Base-by-base conservation (phyloP, 2,329 filamentous ascomycete genomes). In the Colletotrichum aenigma region DNA sequence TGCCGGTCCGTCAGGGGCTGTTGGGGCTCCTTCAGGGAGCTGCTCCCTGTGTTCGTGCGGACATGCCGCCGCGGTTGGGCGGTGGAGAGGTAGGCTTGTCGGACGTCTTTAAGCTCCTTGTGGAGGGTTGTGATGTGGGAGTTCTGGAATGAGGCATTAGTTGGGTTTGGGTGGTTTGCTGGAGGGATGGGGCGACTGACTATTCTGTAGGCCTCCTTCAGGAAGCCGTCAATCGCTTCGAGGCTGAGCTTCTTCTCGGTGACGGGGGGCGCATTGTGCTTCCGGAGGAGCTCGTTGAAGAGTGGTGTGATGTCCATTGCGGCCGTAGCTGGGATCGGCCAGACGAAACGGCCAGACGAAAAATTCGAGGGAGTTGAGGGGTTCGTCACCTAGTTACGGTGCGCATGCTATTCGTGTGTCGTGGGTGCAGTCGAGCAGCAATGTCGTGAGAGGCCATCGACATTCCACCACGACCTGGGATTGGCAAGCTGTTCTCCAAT, bases 171-270 rank as follows among this genome's bases (percentile, higher is more conserved):
- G 1, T 12, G 28, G 4, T 56, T n/a, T 18, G 9, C 5, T 8
- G 7, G 7, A n/a, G 9, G 3, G 30, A 32, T 12, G 28, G 24
- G 12, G 3, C 3, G 66, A 84, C 90, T 81, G 87, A 97, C 96
- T 84, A 98, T 98, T 83, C 94, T 92, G 86, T 98, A 97, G 69
- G 97, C 97, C 86, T 98, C 96, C 82, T 96, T 96, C 38, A 98
- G 88, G 83, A 98, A 99, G 80, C 94, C 94, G 83, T 98, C 95
- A 66, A 97, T 90, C 79, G 85, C 89, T 78, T 90, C 87, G 65
- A 88, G 80, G 72, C 83, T 87, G 78, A 88, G 88, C 77, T 81
- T 80, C 61, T 80, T 81, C 48, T 77, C 79, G 69, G 81, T 85
- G 15, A 89, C 88, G 9, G 88, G 85, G 32, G 87, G 86, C 60